Evolutionary conservation across 2,329 filamentous ascomycete species (phyloP), one percentile per base, ranked within the genome.

Genomic region (Colletotrichum echinochloae): DNA sequence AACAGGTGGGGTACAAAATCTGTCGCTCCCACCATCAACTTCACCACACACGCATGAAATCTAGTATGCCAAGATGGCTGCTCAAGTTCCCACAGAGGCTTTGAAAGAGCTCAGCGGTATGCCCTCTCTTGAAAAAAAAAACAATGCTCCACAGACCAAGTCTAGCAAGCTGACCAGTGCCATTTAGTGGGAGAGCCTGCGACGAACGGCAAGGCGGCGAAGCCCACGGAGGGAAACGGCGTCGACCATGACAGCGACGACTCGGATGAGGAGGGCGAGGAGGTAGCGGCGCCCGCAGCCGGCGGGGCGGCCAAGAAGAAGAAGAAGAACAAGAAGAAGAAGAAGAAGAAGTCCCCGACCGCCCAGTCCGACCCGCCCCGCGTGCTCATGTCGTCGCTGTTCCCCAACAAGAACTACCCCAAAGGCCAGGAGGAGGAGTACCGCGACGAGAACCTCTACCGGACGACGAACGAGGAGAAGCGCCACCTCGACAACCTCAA

Each of bases 401-500:
- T 94, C 83, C 89, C 91, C 62, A 89, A 89, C 79, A 86, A 89
- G 77, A 84, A 85, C 74, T 97, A 94, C 79, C 94, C 93, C 59
- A 88, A 89, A 76, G 94, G 94, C 74, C 89, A 96, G 81, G 91
- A 94, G 78, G 88, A 90, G 74, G 91, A 94, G 74, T 97, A 97
- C 81, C 81, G 85, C 72, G 86, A 94, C 77, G 93, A 95, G 75
- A 96, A 96, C 79, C 81, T 87, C 49, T 93, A 90, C 80, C 90
- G 94, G 67, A 96, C 92, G 4, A 97, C 94, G 16, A 90, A 86
- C 79, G 94, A 95, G 81, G 94, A 97, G 85, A 94, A 95, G 83
- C 89, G 93, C 63, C 90, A 95, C 77, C 86, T 95, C 64, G 92
- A 95, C 80, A 92, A 92, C 77, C 70, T 73, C 41, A 73, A 73